phyloP scores from a whole-genome alignment of 139 green algal species.

The Chlorella sp. region DNA sequence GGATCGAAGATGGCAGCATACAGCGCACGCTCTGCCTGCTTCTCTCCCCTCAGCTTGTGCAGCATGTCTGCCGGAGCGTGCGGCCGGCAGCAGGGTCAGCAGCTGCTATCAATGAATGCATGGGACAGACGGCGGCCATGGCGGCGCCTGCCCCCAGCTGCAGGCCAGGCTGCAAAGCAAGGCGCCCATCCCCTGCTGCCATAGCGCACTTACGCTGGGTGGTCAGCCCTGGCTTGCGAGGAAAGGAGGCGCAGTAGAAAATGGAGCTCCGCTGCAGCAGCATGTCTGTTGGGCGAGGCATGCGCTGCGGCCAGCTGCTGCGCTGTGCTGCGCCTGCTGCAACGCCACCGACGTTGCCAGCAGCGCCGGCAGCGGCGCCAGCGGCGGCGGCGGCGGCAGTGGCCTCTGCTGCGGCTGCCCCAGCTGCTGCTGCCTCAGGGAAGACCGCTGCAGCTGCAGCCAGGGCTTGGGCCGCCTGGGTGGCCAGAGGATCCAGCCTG shows the following conservation, averaged over 20 bases:
- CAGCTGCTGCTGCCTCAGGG: neutral
- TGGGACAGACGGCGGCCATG: too few species aligned
- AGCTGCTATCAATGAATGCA: too few species aligned
- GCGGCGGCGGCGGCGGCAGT: neutral
- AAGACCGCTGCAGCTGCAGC: too few species aligned
- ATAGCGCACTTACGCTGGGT: slow-evolving; percentile 59
- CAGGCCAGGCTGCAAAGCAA: too few species aligned
- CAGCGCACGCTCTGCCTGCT: slow-evolving; percentile 37
- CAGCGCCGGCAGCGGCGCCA: neutral
- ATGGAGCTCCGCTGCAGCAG: slow-evolving; percentile 52
- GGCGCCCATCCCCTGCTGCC: too few species aligned
- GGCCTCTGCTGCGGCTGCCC: neutral
- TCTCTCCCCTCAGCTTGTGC: slow-evolving; percentile 25
- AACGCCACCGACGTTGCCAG: neutral
- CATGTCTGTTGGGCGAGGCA: slow-evolving; percentile 37
- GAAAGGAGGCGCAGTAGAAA: slow-evolving; percentile 76
- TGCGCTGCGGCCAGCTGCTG: slow-evolving; percentile 21
- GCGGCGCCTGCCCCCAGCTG: too few species aligned
- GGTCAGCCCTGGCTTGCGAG: slow-evolving; percentile 56
- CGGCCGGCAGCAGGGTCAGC: neutral
- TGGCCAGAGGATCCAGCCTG: too few species aligned
- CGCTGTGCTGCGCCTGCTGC: neutral
- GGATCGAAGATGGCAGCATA: slow-evolving; percentile 55
- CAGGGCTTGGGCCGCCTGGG: too few species aligned
- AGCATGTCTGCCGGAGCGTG: slow-evolving; percentile 58